phyloP scores from a whole-genome alignment of 2,329 filamentous ascomycete genomes.

The Endothia cerciana region DNA sequence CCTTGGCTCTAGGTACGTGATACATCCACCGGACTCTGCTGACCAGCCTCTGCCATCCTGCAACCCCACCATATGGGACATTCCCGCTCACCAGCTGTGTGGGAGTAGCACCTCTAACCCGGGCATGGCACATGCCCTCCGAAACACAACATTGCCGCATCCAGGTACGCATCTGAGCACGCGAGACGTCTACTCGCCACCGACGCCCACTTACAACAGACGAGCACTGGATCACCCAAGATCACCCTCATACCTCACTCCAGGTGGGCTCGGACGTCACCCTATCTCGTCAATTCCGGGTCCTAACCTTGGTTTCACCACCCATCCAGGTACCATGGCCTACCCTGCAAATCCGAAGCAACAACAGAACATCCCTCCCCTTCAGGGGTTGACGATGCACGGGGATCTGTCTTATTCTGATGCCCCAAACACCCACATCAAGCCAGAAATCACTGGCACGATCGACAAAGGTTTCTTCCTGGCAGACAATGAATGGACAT shows the following conservation, averaged over 20 bases:
- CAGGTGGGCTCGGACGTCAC: constrained; percentile 51
- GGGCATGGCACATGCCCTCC: constrained; percentile 63
- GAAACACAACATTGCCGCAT: constrained; percentile 56
- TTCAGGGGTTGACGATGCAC: constrained; percentile 54
- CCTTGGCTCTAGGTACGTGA: constrained; percentile 59
- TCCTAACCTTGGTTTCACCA: constrained; percentile 49
- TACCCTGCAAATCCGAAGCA: constrained; percentile 44
- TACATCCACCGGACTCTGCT: constrained; percentile 32
- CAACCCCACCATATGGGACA: constrained; percentile 17
- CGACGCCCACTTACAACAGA: constrained; percentile 53
- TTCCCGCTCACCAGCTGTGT: constrained; percentile 41
- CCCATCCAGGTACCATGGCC: constrained; percentile 52
- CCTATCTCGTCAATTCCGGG: constrained; percentile 58
- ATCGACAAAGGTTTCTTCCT: constrained; percentile 91
- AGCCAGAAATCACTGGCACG: constrained; percentile 74
- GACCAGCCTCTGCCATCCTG: constrained; percentile 8
- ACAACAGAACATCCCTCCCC: constrained; percentile 55
- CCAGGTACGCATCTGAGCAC: constrained; percentile 52
- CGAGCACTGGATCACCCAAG: constrained; percentile 54
- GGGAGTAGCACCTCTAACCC: constrained; percentile 53
- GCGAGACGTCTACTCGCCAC: constrained; percentile 57
- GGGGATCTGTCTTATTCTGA: constrained; percentile 67
- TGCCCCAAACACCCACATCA: constrained; percentile 52
- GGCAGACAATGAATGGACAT: constrained; percentile 84
- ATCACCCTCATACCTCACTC: constrained; percentile 52